Evolutionary conservation across 192 early-diverging fungal genomes (phyloP).

Genomic region (Powellomyces hirtus): DNA sequence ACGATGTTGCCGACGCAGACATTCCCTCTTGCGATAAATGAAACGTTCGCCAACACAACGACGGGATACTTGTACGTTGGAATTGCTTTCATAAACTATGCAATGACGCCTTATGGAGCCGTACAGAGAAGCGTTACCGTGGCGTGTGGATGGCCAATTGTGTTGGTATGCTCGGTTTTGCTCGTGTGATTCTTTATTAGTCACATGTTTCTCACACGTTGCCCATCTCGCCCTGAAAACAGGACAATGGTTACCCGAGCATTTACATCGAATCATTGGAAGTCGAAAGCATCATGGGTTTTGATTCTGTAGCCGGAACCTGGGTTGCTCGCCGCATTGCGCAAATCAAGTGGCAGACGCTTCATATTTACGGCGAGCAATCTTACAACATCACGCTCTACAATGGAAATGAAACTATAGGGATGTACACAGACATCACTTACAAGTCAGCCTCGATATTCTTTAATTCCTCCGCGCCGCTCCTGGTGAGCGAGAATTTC

Average conservation of each 20-base stretch:
- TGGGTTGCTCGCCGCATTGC: not conserved
- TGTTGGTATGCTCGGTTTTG: no score
- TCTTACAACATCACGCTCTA: not conserved
- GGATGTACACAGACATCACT: not conserved
- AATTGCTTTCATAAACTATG: no score
- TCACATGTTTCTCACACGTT: no score
- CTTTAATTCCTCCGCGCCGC: not conserved
- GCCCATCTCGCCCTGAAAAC: no score
- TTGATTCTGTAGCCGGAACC: not conserved
- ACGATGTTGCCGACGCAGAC: no score
- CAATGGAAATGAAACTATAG: not conserved
- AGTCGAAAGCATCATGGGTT: not conserved
- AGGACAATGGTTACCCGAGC: not conserved
- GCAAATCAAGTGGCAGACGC: not conserved
- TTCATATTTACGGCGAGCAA: not conserved
- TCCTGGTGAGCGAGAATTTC: not conserved
- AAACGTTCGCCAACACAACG: no score
- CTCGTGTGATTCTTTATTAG: no score
- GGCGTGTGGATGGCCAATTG: no score
- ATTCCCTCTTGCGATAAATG: no score
- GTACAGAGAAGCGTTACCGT: no score
- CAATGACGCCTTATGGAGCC: no score
- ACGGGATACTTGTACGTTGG: no score
- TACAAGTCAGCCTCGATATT: not conserved
- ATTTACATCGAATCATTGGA: not conserved